phyloP scores from a whole-genome alignment of 2,329 filamentous ascomycete genomes.

The Ophiostoma triangulosporum region DNA sequence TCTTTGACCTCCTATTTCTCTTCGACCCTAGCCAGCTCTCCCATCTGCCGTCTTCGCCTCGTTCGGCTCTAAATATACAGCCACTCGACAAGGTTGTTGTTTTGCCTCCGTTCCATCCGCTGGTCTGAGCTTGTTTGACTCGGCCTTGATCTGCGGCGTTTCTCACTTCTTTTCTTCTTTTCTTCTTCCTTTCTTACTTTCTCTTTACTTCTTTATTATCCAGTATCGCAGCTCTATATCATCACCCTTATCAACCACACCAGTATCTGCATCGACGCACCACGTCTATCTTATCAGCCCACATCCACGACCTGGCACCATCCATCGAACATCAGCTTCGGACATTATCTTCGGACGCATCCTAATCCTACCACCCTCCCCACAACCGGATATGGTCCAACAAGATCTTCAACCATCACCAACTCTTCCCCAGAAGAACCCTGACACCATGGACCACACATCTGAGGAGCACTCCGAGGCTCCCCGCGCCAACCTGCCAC shows the following conservation, averaged over 20 bases:
- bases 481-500: neutral
- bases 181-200: neutral
- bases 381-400: neutral
- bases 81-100: constrained; percentile 1
- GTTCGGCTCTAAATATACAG: neutral
- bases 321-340: neutral
- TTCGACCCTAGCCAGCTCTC: neutral
- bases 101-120: constrained; percentile 4
- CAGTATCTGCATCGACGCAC: neutral
- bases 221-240: too few species aligned
- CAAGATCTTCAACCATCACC: constrained; percentile 2
- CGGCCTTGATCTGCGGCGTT: neutral
- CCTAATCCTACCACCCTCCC: too few species aligned
- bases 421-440: neutral
- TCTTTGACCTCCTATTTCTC: neutral
- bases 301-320: neutral
- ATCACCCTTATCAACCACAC: neutral
- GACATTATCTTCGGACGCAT: too few species aligned
- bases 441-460: constrained; percentile 6
- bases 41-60: neutral
- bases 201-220: neutral
- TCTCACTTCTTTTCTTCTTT: neutral
- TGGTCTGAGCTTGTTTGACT: constrained; percentile 4
- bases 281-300: neutral
- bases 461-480: neutral